Base-by-base conservation (phyloP, 176 grass and related monocot species). In the Rhynchospora pubera region DNA sequence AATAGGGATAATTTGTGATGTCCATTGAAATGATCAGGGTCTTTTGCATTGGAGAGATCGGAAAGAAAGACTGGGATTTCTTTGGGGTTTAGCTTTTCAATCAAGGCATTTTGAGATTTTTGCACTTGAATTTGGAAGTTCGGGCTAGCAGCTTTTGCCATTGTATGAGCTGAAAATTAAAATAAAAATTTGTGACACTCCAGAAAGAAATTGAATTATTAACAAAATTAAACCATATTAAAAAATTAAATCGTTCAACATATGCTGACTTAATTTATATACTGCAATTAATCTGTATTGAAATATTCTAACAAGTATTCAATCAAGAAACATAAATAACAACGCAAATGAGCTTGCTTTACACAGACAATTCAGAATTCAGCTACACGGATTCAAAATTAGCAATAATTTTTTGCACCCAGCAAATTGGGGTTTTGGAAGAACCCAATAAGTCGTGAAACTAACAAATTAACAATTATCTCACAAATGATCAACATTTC, bases 11-110 rank as follows among this genome's bases (percentile, higher is more conserved):
- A 7, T 26, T 75, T 82, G 73, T 86, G 76, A 57, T 96, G 81
- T 53, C 79, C 19, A 12, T 53, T 81, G 42, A 75, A 89, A 0
- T 45, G 81, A 45, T 28, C 48, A 22, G 63, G 57, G 60, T 89
- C 84, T 34, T 89, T 63, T 2, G 61, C 21, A 78, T 83, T 56
- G n/a, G 81, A 96, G 28, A 96, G 26, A 42, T 83, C 78, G 8
- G 65, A 64, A 39, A 96, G 86, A 81, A 96, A 96, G 9, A 83
- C 72, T n/a, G 90, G 86, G 1, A 92, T 86, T 5, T 88, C 91
- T 67, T 85, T 87, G 0, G 82, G 80, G 60, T 92, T 81, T 7
- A 96, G 82, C 6, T 80, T 85, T 75, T 89, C 86, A 5, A 96
- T 86, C 64, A 79, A 46, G 16, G 75, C 39, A 30, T n/a, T 74